Conservation (phyloP, 352 stramenopile genomes). For the Phytophthora megakarya region DNA sequence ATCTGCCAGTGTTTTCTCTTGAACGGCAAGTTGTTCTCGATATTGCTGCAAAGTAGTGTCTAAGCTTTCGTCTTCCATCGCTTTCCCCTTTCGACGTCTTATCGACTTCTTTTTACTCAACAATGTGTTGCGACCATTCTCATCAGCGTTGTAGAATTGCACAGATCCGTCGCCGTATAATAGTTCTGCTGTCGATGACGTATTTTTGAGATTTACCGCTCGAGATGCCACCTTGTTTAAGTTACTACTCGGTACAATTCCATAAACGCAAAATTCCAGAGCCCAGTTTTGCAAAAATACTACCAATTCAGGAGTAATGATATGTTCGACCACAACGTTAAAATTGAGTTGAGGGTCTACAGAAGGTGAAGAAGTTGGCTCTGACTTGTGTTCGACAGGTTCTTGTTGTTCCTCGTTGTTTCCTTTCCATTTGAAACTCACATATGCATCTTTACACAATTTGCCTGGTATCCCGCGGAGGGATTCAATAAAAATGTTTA, state of each 20-base stretch:
- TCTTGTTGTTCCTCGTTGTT: constrained; percentile 2
- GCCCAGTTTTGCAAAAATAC: constrained; percentile 45
- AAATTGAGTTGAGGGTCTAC: constrained; percentile 72
- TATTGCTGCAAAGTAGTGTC: constrained; percentile 42
- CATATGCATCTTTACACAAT: constrained; percentile 70
- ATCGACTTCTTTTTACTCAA: constrained; percentile 55
- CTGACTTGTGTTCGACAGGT: constrained; percentile 50
- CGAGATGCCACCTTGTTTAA: constrained; percentile 72
- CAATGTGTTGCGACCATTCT: constrained; percentile 40
- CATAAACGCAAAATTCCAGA: constrained; percentile 65
- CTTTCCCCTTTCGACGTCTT: constrained; percentile 42
- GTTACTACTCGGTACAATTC: constrained; percentile 79
- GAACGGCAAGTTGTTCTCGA: constrained; percentile 55
- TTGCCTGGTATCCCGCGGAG: constrained; percentile 72
- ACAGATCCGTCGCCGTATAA: constrained; percentile 39
- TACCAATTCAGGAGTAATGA: constrained; percentile 59
- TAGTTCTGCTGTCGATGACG: constrained; percentile 22
- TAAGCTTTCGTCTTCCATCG: constrained; percentile 34
- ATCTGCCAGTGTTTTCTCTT: constrained; percentile 57
- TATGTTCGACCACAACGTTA: constrained; percentile 53
- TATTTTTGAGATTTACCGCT: constrained; percentile 39
- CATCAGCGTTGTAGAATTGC: constrained; percentile 63
- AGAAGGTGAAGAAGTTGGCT: constrained; percentile 46
- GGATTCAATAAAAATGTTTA: constrained; percentile 56
- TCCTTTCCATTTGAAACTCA: constrained; percentile 57